Conservation (phyloP, 306 rosid species). For the Vigna reflexopilosa region DNA sequence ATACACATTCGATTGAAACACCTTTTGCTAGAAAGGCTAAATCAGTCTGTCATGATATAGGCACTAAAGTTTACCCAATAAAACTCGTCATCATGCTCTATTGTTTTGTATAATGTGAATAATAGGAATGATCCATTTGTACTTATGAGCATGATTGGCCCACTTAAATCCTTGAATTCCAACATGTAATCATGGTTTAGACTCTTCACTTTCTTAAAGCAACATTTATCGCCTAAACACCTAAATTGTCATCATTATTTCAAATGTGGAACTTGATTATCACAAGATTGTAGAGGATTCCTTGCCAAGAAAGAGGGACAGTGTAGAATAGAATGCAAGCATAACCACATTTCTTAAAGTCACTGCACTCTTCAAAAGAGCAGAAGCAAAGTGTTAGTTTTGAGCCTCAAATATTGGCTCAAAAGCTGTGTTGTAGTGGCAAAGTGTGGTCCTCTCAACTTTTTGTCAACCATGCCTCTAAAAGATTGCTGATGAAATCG, state of each 20-base stretch:
- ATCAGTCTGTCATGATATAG: conserved; percentile 2
- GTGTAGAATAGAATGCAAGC: background rate
- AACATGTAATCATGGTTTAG: conserved; percentile 41
- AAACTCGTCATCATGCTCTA: conserved; percentile 26
- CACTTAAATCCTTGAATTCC: conserved; percentile 37
- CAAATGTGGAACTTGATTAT: conserved; percentile 8
- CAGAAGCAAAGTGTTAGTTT: background rate
- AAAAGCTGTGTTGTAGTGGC: conserved; percentile 40
- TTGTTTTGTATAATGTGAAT: conserved; percentile 38
- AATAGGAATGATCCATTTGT: conserved; percentile 20
- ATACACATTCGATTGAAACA: conserved; percentile 36
- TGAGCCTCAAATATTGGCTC: conserved; percentile 42
- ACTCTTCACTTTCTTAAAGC: conserved; percentile 37
- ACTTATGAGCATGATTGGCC: conserved; percentile 19
- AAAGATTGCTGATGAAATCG: conserved; percentile 33
- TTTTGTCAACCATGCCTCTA: conserved; percentile 43
- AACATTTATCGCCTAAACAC: conserved; percentile 5
- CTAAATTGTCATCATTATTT: conserved; percentile 25
- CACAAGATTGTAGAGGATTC: conserved; percentile 10
- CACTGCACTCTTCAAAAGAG: conserved; percentile 35
- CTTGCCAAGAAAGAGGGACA: conserved; percentile 39
- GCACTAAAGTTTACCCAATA: conserved; percentile 41
- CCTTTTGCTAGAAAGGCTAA: conserved; percentile 1
- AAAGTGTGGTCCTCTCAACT: conserved; percentile 49
- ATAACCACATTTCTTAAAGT: conserved; percentile 50